A percentile compares a stretch with the other conserved stretches of the same genome.
phyloP scores from a whole-genome alignment of 306 rosid species.

The Vigna radiata region DNA sequence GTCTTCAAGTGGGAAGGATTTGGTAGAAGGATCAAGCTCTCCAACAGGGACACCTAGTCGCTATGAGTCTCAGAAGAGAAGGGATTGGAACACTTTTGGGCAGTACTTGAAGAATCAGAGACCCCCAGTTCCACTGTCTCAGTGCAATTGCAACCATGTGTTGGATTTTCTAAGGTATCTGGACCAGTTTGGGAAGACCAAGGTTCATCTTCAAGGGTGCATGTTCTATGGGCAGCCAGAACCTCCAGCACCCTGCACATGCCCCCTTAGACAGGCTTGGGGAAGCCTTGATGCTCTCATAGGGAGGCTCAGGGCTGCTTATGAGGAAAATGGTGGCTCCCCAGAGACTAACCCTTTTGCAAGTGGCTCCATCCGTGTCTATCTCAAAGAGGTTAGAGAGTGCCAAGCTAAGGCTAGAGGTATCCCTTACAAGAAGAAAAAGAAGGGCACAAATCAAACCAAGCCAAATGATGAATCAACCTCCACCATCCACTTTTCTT shows the following conservation, averaged over 20 bases:
- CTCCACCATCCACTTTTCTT: constrained; percentile 64
- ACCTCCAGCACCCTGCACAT: constrained; percentile 97
- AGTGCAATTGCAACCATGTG: constrained; percentile 88
- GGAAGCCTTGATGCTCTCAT: constrained; percentile 98
- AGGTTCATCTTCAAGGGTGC: constrained; percentile 92
- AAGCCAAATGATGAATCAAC: constrained; percentile 60
- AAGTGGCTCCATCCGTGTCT: constrained; percentile 78
- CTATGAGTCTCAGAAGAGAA: constrained; percentile 91
- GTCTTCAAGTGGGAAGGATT: constrained; percentile 68
- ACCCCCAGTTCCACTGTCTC: constrained; percentile 84
- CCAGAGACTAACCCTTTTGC: constrained; percentile 93
- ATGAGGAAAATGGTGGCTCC: constrained; percentile 91
- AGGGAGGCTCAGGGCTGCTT: constrained; percentile 96
- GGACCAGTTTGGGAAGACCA: constrained; percentile 97
- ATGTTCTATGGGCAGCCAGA: constrained; percentile 94
- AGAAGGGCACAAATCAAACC: constrained; percentile 65
- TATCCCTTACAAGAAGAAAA: constrained; percentile 96
- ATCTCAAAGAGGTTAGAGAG: constrained; percentile 89
- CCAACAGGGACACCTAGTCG: constrained; percentile 74
- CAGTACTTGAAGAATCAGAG: constrained; percentile 93
- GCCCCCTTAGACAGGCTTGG: constrained; percentile 97
- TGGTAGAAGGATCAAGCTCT: constrained; percentile 68
- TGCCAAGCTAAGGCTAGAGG: constrained; percentile 98
- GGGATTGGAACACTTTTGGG: constrained; percentile 99
- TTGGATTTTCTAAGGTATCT: constrained; percentile 86